Base-by-base conservation (phyloP, 331 rosid species). In the Malus hybrid region DNA sequence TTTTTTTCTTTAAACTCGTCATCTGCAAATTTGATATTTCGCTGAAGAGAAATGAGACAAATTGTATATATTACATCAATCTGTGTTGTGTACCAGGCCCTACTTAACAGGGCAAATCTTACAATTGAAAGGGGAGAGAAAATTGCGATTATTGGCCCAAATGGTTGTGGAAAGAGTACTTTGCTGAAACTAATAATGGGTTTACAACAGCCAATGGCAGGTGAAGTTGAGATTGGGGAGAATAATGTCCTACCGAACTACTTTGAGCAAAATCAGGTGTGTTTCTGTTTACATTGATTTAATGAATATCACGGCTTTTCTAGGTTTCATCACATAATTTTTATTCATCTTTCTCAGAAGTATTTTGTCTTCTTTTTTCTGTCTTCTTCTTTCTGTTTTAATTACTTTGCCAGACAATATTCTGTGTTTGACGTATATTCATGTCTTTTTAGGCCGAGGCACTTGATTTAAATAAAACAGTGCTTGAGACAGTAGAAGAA, bases 111-210 rank as follows among this genome's bases (percentile, higher is more conserved):
- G 83, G 98, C 98, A 79, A 94, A 88, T 81, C 95, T 94, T 79
- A 71, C 86, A 32, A 88, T 94, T 82, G 88, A 94, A 87, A 88
- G 83, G 85, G 98, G 98, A 69, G 98, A 94, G 86, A 94, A 94
- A 79, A 79, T 94, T 84, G 97, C 98, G 80, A 86, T 94, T 71
- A 76, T 94, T 84, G 98, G 98, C 71, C 97, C 97, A 73, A 94
- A 94, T 87, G 98, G 98, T 71, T 91, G 98, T 82, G 98, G 98
- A 85, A 94, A 94, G 83, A 94, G 98, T 85, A 90, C 96, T 64
- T 87, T 94, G 89, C 90, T 94, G 73, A 94, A 94, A 85, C 81
- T 94, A 79, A 87, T 91, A 66, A 86, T 91, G 98, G 97, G 97
- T 68, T 84, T 94, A 62, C 90, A 87, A 82, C 90, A 90, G 83